These are phyloP conservation scores for Candida frijolesensis DNA, from an alignment of 1,139 yeast genomes.

Conservation along the genomic window DNA sequence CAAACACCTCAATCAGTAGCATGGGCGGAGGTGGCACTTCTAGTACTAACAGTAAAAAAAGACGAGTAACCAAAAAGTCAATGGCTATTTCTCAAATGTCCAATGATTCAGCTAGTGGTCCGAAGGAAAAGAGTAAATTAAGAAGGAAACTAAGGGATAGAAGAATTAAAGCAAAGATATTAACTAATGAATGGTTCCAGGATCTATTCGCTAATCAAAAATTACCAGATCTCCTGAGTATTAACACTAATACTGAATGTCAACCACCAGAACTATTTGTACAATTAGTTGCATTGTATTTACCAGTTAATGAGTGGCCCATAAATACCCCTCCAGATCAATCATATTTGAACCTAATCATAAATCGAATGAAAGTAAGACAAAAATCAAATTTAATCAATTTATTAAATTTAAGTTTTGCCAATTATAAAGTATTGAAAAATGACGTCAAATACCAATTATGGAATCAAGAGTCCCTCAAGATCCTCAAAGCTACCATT, in stretches of 20 bases:
- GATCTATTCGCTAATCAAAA: conserved; percentile 18
- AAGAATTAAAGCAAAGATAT: conserved; percentile 22
- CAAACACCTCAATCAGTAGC: not conserved
- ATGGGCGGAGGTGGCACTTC: not conserved
- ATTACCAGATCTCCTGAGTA: conserved; percentile 7
- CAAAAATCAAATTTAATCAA: conserved; percentile 8
- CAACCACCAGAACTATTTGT: conserved; percentile 16
- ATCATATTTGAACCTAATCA: conserved; percentile 2
- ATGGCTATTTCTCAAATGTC: conserved; percentile 18
- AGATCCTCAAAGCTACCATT: conserved; percentile 14
- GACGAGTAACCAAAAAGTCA: conserved; percentile 18
- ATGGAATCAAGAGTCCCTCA: conserved; percentile 16
- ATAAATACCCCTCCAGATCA: conserved; percentile 5
- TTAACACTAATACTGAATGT: not conserved
- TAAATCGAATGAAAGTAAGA: conserved; percentile 6
- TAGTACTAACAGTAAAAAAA: conserved; percentile 4
- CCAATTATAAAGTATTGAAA: conserved; percentile 14
- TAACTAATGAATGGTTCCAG: conserved; percentile 19
- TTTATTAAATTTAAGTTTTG: conserved; percentile 13
- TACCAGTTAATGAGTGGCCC: conserved; percentile 24
- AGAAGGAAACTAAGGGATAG: conserved; percentile 23
- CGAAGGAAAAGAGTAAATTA: conserved; percentile 21
- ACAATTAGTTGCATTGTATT: conserved; percentile 17
- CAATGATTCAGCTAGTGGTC: conserved; percentile 15
- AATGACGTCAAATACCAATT: conserved; percentile 10